These are phyloP conservation scores for Fusarium tricinctum DNA, from an alignment of 2,329 filamentous ascomycete species.

Conservation along the genomic window DNA sequence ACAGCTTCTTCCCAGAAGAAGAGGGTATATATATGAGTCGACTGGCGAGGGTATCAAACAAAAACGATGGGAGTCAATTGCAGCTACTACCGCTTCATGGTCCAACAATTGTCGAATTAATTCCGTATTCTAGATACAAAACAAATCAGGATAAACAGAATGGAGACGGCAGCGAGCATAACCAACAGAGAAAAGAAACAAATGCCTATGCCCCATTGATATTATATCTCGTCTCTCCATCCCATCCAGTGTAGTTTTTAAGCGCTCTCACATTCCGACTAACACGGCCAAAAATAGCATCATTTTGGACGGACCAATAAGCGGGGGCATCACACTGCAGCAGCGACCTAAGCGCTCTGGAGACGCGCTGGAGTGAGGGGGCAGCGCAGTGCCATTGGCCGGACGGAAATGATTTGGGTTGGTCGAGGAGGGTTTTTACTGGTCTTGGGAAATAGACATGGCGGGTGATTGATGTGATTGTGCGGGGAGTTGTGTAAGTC, in stretches of 20 bases:
- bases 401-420: conserved; percentile 11
- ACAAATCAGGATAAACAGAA: conserved; percentile 1
- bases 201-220: conserved; percentile 17
- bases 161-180: conserved; percentile 11
- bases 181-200: conserved; percentile 14
- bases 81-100: conserved; percentile 50
- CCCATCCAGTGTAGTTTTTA: conserved; percentile 12
- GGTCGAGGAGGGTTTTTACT: conserved; percentile 32
- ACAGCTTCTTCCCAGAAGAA: conserved; percentile 50
- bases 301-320: conserved; percentile 47
- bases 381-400: conserved; percentile 24
- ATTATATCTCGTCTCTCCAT: conserved; percentile 32
- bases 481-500: conserved; percentile 2
- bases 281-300: conserved; percentile 45
- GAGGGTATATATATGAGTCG: conserved; percentile 13
- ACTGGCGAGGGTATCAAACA: conserved; percentile 34
- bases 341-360: conserved; percentile 40
- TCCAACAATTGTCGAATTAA: conserved; percentile 13
- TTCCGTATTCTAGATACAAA: background rate
- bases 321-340: conserved; percentile 52
- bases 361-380: conserved; percentile 42
- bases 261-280: conserved; percentile 38
- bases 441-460: conserved; percentile 4
- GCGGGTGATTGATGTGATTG: conserved; percentile 41
- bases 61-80: background rate